Evolutionary conservation across 805 yeast species (phyloP), one percentile per base, ranked within the genome.

Genomic region (Ogataea paraovalis): DNA sequence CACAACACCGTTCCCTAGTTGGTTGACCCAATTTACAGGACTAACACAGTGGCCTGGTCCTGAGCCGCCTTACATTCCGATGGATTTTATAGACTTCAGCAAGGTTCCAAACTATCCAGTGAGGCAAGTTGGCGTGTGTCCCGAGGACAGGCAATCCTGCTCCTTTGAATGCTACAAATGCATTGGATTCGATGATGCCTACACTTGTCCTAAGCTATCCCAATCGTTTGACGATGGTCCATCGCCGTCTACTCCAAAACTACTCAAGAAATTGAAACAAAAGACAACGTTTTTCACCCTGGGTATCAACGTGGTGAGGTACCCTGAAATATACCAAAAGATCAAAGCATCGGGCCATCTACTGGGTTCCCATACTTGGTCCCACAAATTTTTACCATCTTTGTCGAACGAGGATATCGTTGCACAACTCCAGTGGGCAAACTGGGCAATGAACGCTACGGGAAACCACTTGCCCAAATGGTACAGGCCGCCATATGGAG

Each of bases 141-240:
- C 75, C 2, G 52, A 56, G 1, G 75, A 71, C 14, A 71, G 80
- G 46, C 69, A 67, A 16, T 71, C 75, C 27, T 91, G 97, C 59
- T 85, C 96, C 0, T 91, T 87, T 68, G 97, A 90, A 64, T 91
- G 97, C 63, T 78, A 74, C 63, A 79, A 83, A 52, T 91, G 97
- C 68, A 79, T 83, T 23, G 79, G 82, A 21, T 75, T 69, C 33
- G 94, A 86, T 65, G 98, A 91, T 61, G 80, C 86, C 4, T 76
- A 71, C 56, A 79, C 92, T 0, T 91, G 97, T 64, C 78, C 83
- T 2, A 69, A 72, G 41, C 70, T 92, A 34, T 80, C 91, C 0
- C 98, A 92, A 67, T 84, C 96, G 0, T 92, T 92, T 66, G 99
- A 92, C 64, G 98, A 92, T 64, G 98, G 99, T 0, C 99, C 99